phyloP scores from a whole-genome alignment of 352 stramenopile genomes.

The Globisporangium polare region DNA sequence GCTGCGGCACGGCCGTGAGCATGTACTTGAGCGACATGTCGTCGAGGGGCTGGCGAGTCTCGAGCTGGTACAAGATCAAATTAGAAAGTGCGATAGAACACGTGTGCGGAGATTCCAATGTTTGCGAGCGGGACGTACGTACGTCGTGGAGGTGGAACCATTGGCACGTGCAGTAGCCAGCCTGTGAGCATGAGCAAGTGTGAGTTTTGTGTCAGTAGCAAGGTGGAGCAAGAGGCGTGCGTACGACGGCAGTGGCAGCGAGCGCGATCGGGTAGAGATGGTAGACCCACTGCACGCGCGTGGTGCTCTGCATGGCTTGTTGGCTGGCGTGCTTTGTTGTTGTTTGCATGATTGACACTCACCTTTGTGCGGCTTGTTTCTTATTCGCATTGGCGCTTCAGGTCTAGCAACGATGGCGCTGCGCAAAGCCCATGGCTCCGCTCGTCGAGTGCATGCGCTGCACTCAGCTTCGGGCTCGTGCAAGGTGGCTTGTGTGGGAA shows the following conservation, averaged over 20 bases:
- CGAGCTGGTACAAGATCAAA: constrained; percentile 16
- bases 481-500: no score
- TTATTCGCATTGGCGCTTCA: no score
- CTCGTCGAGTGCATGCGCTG: no score
- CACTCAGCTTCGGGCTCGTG: no score
- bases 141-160: constrained; percentile 55
- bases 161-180: constrained; percentile 37
- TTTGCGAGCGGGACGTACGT: neutral
- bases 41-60: constrained; percentile 29
- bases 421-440: no score
- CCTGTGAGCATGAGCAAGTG: constrained; percentile 17
- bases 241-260: constrained; percentile 22
- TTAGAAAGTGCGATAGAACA: neutral
- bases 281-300: neutral
- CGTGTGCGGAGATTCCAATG: neutral
- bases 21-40: constrained; percentile 58
- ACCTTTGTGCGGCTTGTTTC: no score
- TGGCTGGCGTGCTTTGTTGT: neutral
- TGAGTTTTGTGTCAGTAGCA: neutral
- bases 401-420: no score
- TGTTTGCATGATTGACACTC: no score
- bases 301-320: neutral
- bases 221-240: neutral
- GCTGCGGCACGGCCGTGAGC: constrained; percentile 44
- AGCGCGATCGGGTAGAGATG: constrained; percentile 34